Evolutionary conservation across 106 monocot genomes (phyloP).

Genomic region (Chionographis japonica): DNA sequence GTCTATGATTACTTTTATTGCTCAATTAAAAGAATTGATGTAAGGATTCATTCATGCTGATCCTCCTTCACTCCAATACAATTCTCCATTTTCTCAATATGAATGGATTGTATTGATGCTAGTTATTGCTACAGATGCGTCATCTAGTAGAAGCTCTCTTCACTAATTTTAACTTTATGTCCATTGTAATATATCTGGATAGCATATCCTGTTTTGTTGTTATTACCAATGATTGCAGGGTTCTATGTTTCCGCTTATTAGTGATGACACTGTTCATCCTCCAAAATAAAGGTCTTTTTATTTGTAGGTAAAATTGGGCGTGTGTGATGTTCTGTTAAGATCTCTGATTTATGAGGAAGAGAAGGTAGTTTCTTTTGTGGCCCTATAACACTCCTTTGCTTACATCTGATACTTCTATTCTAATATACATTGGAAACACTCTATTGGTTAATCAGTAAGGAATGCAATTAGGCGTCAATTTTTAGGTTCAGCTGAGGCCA

Average conservation of each 20-base stretch:
- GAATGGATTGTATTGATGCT: background rate
- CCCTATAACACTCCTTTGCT: slow-evolving; percentile 17
- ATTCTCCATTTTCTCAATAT: too few species aligned
- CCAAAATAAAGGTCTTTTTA: slow-evolving; percentile 95
- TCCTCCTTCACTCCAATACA: too few species aligned
- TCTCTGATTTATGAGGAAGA: slow-evolving; percentile 94
- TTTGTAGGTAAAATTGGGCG: slow-evolving; percentile 98
- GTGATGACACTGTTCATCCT: slow-evolving; percentile 74
- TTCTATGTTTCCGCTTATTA: slow-evolving; percentile 71
- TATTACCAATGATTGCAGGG: slow-evolving; percentile 46
- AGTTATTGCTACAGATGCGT: background rate
- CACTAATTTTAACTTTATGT: slow-evolving; percentile 5
- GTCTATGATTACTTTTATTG: too few species aligned
- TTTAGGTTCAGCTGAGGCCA: too few species aligned
- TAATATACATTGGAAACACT: background rate
- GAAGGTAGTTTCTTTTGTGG: slow-evolving; percentile 82
- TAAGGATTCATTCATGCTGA: too few species aligned
- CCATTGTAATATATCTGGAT: slow-evolving; percentile 8
- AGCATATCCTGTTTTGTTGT: slow-evolving; percentile 24
- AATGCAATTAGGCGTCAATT: too few species aligned
- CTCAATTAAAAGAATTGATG: too few species aligned
- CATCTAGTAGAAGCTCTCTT: slow-evolving; percentile 2
- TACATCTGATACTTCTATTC: background rate
- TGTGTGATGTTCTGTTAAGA: slow-evolving; percentile 81
- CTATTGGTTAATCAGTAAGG: too few species aligned